These are phyloP conservation scores for Grosmannia huntii DNA, from an alignment of 2,329 filamentous ascomycete species.

Conservation along the genomic window DNA sequence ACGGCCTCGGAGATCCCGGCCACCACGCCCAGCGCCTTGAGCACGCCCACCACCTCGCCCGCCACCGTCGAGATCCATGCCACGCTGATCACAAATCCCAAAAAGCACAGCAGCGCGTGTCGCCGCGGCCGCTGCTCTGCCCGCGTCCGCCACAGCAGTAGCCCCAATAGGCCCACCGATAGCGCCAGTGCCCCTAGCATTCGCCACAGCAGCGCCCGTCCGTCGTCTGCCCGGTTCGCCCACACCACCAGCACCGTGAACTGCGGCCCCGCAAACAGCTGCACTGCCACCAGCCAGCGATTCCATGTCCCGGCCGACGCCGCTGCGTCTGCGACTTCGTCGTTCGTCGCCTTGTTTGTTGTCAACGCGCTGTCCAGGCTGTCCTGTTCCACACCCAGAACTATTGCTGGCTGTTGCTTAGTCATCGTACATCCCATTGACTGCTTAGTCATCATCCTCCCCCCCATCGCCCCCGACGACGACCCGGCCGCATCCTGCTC, in stretches of 20 bases:
- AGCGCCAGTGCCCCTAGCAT: constrained; percentile 51
- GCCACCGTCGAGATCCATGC: constrained; percentile 96
- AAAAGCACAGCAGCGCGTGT: constrained; percentile 68
- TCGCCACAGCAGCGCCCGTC: constrained; percentile 39
- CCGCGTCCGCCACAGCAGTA: constrained; percentile 57
- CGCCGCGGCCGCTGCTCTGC: constrained; percentile 56
- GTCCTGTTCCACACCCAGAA: background rate
- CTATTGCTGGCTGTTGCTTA: too few relatives aligned
- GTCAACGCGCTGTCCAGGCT: background rate
- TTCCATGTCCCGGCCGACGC: constrained; percentile 49
- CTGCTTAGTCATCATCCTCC: background rate
- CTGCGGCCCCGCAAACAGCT: constrained; percentile 75
- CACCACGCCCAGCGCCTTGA: constrained; percentile 88
- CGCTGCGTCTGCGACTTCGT: constrained; percentile 6
- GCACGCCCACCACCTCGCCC: constrained; percentile 84
- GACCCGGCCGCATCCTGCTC: background rate
- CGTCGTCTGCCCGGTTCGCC: constrained; percentile 45
- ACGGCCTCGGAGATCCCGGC: constrained; percentile 90
- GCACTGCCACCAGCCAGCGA: constrained; percentile 75
- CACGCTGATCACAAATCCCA: constrained; percentile 84
- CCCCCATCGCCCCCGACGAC: background rate
- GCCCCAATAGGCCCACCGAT: constrained; percentile 53
- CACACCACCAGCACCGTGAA: constrained; percentile 70
- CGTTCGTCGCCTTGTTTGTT: constrained; percentile 3
- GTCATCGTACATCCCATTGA: too few relatives aligned